Evolutionary conservation across 2,329 filamentous ascomycete genomes (phyloP).

Genomic region (Pyrenochaeta sp.): DNA sequence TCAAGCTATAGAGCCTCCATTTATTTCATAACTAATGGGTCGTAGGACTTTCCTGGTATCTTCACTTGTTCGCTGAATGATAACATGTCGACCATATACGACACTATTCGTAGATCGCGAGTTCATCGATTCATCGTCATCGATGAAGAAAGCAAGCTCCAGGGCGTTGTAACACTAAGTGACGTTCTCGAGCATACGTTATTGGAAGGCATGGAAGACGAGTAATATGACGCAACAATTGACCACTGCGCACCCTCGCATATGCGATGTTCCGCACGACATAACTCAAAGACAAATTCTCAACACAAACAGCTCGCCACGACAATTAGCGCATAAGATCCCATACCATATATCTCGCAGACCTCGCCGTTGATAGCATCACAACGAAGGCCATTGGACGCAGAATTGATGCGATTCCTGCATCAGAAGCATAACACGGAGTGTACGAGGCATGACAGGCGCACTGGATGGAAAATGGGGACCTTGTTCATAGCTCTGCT

Average conservation of each 20-base stretch:
- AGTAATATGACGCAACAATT: slow-evolving; percentile 22
- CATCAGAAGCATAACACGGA: slow-evolving; percentile 5
- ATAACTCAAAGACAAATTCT: neutral
- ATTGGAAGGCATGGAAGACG: slow-evolving; percentile 73
- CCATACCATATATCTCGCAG: neutral
- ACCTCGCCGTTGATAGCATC: neutral
- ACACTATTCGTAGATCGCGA: slow-evolving; percentile 92
- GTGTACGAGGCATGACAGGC: slow-evolving; percentile 3
- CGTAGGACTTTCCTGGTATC: slow-evolving; percentile 89
- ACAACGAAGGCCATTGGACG: neutral
- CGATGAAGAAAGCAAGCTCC: slow-evolving; percentile 85
- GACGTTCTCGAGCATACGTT: slow-evolving; percentile 97
- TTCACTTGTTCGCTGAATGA: slow-evolving; percentile 95
- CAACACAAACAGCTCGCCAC: neutral
- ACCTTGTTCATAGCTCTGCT: slow-evolving; percentile 8
- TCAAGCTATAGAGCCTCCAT: no score
- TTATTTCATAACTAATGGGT: slow-evolving; percentile 23
- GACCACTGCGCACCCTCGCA: slow-evolving; percentile 9
- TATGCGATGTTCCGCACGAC: neutral
- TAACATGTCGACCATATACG: slow-evolving; percentile 92
- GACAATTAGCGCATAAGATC: neutral
- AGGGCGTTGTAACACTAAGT: slow-evolving; percentile 90
- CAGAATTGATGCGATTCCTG: neutral
- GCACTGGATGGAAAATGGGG: slow-evolving; percentile 7
- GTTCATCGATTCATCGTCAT: slow-evolving; percentile 94